Evolutionary conservation across 176 grass and related monocot genomes (phyloP).

Genomic region (Cenchrus purpureus): DNA sequence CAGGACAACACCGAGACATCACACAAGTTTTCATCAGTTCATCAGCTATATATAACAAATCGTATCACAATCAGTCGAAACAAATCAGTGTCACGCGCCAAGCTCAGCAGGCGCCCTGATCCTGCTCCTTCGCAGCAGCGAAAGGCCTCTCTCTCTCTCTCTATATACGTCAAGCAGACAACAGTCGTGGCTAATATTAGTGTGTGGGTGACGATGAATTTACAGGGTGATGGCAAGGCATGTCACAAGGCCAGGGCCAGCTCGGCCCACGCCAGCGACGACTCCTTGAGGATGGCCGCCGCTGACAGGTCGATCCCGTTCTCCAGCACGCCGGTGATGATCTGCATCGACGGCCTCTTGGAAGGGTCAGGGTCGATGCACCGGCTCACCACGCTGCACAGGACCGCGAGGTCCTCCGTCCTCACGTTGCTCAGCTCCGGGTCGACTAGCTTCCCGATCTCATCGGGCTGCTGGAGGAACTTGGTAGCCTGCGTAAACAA

Average conservation of each 20-base stretch:
- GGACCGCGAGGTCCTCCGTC: slow-evolving; percentile 58
- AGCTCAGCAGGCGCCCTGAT: background rate
- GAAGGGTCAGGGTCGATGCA: slow-evolving; percentile 87
- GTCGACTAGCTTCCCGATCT: slow-evolving; percentile 76
- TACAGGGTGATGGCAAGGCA: slow-evolving; percentile 7
- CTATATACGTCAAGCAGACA: slow-evolving; percentile 24
- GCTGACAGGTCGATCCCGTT: slow-evolving; percentile 74
- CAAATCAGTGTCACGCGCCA: background rate
- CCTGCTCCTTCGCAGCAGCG: slow-evolving; percentile 13
- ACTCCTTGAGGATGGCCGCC: slow-evolving; percentile 79
- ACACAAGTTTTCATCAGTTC: background rate
- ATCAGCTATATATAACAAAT: background rate
- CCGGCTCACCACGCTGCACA: slow-evolving; percentile 85
- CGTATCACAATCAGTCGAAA: background rate
- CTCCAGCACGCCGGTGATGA: slow-evolving; percentile 73
- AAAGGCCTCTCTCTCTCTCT: background rate
- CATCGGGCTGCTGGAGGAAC: slow-evolving; percentile 81
- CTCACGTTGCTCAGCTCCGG: slow-evolving; percentile 61
- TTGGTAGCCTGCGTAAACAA: slow-evolving; percentile 50
- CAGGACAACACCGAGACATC: too few species aligned
- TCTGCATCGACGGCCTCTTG: slow-evolving; percentile 91
- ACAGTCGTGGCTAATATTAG: slow-evolving; percentile 10
- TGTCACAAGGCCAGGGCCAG: slow-evolving; percentile 74
- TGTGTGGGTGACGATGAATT: slow-evolving; percentile 7
- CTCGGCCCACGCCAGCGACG: slow-evolving; percentile 83